Conservation (phyloP, 768 basidiomycete species). For the Termitomyces sp. region DNA sequence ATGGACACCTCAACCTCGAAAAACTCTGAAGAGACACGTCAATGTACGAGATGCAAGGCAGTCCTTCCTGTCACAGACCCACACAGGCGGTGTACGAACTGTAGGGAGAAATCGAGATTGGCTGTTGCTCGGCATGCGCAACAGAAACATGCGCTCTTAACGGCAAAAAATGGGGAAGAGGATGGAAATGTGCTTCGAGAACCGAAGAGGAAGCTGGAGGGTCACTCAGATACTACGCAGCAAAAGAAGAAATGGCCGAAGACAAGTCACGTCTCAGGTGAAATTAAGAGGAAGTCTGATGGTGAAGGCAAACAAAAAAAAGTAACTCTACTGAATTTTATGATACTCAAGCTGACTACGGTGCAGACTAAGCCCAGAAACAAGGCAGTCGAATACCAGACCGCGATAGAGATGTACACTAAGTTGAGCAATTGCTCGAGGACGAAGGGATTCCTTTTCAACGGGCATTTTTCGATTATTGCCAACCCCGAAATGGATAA, state of each 20-base stretch:
- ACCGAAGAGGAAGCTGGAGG: background rate
- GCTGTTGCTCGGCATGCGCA: background rate
- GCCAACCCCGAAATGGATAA: constrained; percentile 17
- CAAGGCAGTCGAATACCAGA: constrained; percentile 21
- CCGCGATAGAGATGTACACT: constrained; percentile 22
- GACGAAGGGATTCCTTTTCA: constrained; percentile 11
- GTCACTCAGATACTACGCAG: background rate
- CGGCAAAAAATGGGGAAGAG: background rate
- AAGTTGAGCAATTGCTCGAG: constrained; percentile 11
- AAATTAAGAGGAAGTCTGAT: background rate
- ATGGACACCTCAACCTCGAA: background rate
- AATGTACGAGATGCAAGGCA: background rate
- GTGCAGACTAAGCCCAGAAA: background rate
- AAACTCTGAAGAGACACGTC: background rate
- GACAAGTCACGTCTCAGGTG: background rate
- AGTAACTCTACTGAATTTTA: background rate
- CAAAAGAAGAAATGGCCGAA: background rate
- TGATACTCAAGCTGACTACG: background rate
- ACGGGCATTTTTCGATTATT: constrained; percentile 26
- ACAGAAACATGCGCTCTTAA: background rate
- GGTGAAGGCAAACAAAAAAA: background rate
- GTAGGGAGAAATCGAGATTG: background rate
- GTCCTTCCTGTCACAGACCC: background rate
- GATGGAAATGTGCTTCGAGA: background rate
- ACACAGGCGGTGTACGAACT: background rate